These are phyloP conservation scores for Penicillium psychrofluorescens DNA, from an alignment of 495 filamentous ascomycete species.

Conservation along the genomic window DNA sequence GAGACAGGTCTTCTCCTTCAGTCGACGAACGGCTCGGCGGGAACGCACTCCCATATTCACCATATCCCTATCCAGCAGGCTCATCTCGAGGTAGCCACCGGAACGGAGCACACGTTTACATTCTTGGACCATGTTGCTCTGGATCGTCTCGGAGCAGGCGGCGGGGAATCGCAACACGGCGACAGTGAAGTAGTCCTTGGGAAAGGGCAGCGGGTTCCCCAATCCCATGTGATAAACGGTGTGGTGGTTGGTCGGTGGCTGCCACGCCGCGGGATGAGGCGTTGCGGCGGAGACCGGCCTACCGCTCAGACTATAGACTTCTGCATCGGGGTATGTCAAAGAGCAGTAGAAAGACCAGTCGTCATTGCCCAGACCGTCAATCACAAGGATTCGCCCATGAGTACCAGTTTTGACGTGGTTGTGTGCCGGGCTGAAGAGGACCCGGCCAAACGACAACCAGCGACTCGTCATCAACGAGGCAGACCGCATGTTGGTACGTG, in stretches of 20 bases:
- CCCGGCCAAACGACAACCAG: constrained; percentile 92
- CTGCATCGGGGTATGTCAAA: constrained; percentile 78
- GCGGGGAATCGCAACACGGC: constrained; percentile 86
- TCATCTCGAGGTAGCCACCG: constrained; percentile 83
- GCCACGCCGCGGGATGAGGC: constrained; percentile 35
- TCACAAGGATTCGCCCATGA: constrained; percentile 64
- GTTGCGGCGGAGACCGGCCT: constrained; percentile 23
- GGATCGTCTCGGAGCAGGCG: constrained; percentile 63
- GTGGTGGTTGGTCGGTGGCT: constrained; percentile 75
- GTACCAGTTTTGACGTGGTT: constrained; percentile 61
- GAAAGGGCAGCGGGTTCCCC: constrained; percentile 73
- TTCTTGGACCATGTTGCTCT: constrained; percentile 75
- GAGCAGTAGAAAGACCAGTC: constrained; percentile 99
- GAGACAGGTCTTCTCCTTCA: constrained; percentile 70
- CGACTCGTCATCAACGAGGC: constrained; percentile 70
- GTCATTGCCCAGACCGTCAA: constrained; percentile 85
- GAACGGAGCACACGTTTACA: constrained; percentile 85
- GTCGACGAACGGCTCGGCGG: constrained; percentile 63
- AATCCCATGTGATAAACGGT: constrained; percentile 69
- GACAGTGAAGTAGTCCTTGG: constrained; percentile 73
- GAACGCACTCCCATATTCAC: constrained; percentile 78
- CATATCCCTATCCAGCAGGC: constrained; percentile 77
- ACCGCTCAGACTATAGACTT: constrained; percentile 65
- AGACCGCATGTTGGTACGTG: constrained; percentile 76
- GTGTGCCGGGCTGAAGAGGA: constrained; percentile 89